phyloP scores from a whole-genome alignment of 192 early-diverging fungal species.

The Backusella morwellensis region DNA sequence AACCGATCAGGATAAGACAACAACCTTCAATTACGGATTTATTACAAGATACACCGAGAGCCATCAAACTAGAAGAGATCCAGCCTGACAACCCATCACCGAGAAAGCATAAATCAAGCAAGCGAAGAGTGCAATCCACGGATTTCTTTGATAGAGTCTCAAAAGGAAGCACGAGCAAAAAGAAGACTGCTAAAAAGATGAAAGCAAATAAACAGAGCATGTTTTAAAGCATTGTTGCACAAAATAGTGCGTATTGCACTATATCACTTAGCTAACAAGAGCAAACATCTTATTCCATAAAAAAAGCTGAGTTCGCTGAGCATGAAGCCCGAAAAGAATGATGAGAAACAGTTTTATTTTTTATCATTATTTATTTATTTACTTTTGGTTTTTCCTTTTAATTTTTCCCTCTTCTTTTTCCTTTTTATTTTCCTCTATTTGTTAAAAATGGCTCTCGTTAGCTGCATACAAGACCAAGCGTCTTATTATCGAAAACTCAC shows the following conservation, averaged over 20 bases:
- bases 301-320: conserved; percentile 3
- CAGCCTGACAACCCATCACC: not conserved
- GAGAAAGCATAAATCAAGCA: not conserved
- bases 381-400: not conserved
- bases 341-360: not conserved
- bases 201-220: not conserved
- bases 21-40: not conserved
- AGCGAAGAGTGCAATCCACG: not conserved
- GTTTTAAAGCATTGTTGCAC: not conserved
- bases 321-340: not conserved
- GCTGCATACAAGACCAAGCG: conserved; percentile 12
- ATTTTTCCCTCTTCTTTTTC: not conserved
- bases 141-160: not conserved
- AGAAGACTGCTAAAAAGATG: not conserved
- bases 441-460: not conserved
- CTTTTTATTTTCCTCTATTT: not conserved
- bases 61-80: too few species aligned
- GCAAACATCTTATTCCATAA: not conserved
- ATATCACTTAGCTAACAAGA: too few species aligned
- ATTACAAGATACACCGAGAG: not conserved
- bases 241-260: not conserved
- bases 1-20: not conserved
- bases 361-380: not conserved
- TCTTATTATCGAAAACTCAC: conserved; percentile 8
- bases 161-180: not conserved